A percentile compares a stretch with the other conserved stretches of the same genome.
These are phyloP conservation scores for Leccinum boreale DNA, from an alignment of 768 basidiomycete genomes.

Conservation along the genomic window DNA sequence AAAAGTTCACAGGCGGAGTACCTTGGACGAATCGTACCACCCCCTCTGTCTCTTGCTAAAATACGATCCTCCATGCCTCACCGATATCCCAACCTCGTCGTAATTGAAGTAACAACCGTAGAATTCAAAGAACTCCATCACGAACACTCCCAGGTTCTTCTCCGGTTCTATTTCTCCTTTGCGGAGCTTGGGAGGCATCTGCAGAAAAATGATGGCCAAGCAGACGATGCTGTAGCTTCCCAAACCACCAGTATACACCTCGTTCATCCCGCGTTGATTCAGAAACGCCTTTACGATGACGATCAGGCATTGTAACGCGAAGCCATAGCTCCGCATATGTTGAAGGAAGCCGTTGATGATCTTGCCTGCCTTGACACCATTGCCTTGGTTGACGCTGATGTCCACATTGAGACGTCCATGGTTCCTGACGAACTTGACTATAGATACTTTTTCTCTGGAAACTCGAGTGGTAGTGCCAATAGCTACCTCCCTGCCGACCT, in stretches of 20 bases:
- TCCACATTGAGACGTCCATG: conserved; percentile 86
- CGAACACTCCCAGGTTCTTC: too few species aligned
- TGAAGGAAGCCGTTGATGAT: conserved; percentile 80
- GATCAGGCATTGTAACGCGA: conserved; percentile 80
- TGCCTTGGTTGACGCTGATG: conserved; percentile 88
- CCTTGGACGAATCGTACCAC: conserved; percentile 65
- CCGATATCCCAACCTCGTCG: too few species aligned
- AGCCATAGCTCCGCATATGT: conserved; percentile 50
- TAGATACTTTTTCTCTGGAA: conserved; percentile 86
- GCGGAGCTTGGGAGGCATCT: conserved; percentile 96
- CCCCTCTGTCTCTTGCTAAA: conserved; percentile 79
- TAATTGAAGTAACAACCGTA: too few species aligned
- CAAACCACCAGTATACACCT: conserved; percentile 94
- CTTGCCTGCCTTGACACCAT: conserved; percentile 74
- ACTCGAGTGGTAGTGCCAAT: too few species aligned
- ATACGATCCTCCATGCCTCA: conserved; percentile 68
- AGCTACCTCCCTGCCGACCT: too few species aligned
- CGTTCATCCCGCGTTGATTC: conserved; percentile 89
- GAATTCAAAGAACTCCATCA: too few species aligned
- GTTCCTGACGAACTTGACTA: conserved; percentile 88
- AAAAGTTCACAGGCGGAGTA: conserved; percentile 38
- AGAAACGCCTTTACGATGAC: conserved; percentile 90
- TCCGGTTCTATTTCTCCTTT: conserved; percentile 60
- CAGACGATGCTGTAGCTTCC: conserved; percentile 95
- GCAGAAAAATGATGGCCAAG: conserved; percentile 88